Base-by-base conservation (phyloP, 345 rosid genomes). In the Arabidopsis suecica region DNA sequence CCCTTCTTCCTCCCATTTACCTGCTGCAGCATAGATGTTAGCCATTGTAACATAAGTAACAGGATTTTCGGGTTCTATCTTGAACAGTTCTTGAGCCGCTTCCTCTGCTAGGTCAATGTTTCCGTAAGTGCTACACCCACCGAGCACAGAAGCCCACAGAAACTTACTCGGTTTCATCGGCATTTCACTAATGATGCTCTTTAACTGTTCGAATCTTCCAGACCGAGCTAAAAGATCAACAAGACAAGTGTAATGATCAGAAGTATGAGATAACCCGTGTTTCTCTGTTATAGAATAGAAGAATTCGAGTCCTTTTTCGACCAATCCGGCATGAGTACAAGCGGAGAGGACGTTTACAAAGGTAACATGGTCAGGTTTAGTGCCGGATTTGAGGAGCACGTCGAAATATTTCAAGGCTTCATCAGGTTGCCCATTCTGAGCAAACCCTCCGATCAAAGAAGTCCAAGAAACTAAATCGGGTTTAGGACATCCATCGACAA, bases 11-110 rank as follows among this genome's bases (percentile, higher is more conserved):
- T 71, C 82, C 94, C 94, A 93, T 81, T 78, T 81, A 50, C 91
- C 87, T 57, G 88, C 88, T 18, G 84, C 77, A 9, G 96, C 97
- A 69, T 93, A 93, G 40, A 89, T 91, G 75, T 93, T 91, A 13
- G 96, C 96, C 90, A 93, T 81, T 28, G 97, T 91, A 49, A 93
- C 86, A 47, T 91, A 93, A 38, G 98, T 91, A 34, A 91, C 96
- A 4, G 97, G 93, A 75, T 93, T 93, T 73, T 88, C 86, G 0
- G 94, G 96, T 58, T 93, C 98, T 40, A 93, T 89, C 76, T 85
- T 70, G 36, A 91, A 86, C 70, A 93, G 82, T 69, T 92, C 94
- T 71, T 80, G 80, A 30, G 94, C 87, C 9, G 97, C 97, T 85
- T 58, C 79, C 81, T 86, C 83, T 0, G 97, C 96, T 68, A 93